These are phyloP conservation scores for Pleurotus giganteus DNA, from an alignment of 768 basidiomycete genomes.

Conservation along the genomic window DNA sequence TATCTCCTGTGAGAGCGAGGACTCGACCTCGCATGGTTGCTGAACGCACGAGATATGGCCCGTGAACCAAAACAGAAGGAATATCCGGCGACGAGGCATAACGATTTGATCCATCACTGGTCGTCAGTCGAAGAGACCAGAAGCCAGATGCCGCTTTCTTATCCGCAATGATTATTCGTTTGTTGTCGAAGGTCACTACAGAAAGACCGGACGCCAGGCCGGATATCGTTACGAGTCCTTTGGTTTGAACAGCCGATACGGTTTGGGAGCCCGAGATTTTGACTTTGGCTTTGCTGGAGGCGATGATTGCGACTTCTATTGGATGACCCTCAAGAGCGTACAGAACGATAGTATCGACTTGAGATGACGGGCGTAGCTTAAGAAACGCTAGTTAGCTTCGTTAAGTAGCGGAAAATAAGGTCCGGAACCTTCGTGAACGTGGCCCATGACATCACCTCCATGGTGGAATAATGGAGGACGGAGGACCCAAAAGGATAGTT, in stretches of 20 bases:
- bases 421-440: slow-evolving; percentile 31
- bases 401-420: not conserved
- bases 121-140: slow-evolving; percentile 55
- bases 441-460: slow-evolving; percentile 48
- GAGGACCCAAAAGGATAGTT: slow-evolving; percentile 61
- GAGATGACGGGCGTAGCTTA: not conserved
- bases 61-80: slow-evolving; percentile 29
- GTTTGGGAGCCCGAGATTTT: slow-evolving; percentile 19
- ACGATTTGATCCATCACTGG: slow-evolving; percentile 17
- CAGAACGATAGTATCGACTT: slow-evolving; percentile 32
- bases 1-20: slow-evolving; percentile 45
- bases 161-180: slow-evolving; percentile 55
- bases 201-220: slow-evolving; percentile 33
- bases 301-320: slow-evolving; percentile 26
- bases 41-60: slow-evolving; percentile 33
- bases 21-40: slow-evolving; percentile 22
- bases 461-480: slow-evolving; percentile 59
- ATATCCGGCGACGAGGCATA: slow-evolving; percentile 27
- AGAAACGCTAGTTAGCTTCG: not conserved
- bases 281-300: slow-evolving; percentile 11
- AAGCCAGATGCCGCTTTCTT: slow-evolving; percentile 55
- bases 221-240: slow-evolving; percentile 39
- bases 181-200: slow-evolving; percentile 43
- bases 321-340: slow-evolving; percentile 37
- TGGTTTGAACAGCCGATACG: slow-evolving; percentile 17